A percentile compares a stretch with the other conserved stretches of the same genome.
Conservation (phyloP, 2,329 filamentous ascomycete species). For the Arachnomyces sp. region DNA sequence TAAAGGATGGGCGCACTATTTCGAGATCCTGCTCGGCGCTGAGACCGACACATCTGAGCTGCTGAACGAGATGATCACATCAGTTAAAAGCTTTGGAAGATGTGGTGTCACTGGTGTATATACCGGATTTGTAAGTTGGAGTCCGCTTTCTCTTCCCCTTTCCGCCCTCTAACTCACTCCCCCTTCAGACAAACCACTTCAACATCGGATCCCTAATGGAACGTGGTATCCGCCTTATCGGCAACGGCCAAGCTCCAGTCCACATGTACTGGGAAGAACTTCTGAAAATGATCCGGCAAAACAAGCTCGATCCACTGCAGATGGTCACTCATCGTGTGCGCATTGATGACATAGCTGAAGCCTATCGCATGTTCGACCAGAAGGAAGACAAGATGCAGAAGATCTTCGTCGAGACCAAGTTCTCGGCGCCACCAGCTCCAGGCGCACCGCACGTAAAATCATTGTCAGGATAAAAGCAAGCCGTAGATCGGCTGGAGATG, state of each 20-base stretch:
- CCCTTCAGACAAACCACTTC: slow-evolving; percentile 62
- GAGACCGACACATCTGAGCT: slow-evolving; percentile 73
- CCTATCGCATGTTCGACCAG: slow-evolving; percentile 55
- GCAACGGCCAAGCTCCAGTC: slow-evolving; percentile 62
- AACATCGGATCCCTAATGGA: slow-evolving; percentile 80
- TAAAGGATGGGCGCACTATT: slow-evolving; percentile 53
- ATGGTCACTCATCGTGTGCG: slow-evolving; percentile 74
- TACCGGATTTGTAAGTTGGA: slow-evolving; percentile 46
- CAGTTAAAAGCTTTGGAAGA: slow-evolving; percentile 51
- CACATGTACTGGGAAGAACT: slow-evolving; percentile 77
- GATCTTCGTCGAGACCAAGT: slow-evolving; percentile 58
- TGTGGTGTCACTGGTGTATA: slow-evolving; percentile 69
- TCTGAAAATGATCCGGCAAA: slow-evolving; percentile 57
- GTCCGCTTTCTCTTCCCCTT: slow-evolving; percentile 1
- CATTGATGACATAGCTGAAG: slow-evolving; percentile 62
- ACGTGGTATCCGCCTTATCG: slow-evolving; percentile 70
- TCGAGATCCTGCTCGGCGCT: slow-evolving; percentile 53
- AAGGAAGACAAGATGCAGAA: slow-evolving; percentile 63
- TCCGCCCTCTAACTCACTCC: slow-evolving; percentile 4
- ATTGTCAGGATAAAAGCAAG: too few species aligned
- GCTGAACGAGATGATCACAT: slow-evolving; percentile 48
- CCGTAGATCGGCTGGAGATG: too few species aligned
- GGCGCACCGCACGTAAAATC: too few species aligned
- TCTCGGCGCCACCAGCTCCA: slow-evolving; percentile 40
- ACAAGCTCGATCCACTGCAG: slow-evolving; percentile 63